These are phyloP conservation scores for Chrysanthemum seticuspe DNA, from an alignment of 129 eudicot genomes.

Conservation along the genomic window DNA sequence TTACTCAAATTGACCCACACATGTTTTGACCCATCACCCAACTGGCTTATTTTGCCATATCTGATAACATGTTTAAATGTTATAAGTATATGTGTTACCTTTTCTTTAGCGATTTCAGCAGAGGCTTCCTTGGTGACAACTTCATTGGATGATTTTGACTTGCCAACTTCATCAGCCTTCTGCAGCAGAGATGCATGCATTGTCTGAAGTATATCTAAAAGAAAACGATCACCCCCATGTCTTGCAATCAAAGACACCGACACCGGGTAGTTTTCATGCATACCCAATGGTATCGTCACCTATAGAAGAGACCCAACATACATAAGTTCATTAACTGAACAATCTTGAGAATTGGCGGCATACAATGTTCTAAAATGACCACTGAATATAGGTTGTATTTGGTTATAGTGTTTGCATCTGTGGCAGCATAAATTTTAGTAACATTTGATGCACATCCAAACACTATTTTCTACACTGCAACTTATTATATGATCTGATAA, in stretches of 20 bases:
- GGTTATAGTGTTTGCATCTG: too few species aligned
- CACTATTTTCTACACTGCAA: too few species aligned
- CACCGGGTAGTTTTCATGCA: conserved; percentile 69
- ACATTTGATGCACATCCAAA: too few species aligned
- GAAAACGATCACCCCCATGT: conserved; percentile 88
- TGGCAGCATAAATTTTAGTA: too few species aligned
- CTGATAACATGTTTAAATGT: background rate
- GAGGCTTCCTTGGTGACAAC: conserved; percentile 58
- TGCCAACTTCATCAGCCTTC: conserved; percentile 51
- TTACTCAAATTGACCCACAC: background rate
- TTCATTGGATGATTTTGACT: conserved; percentile 45
- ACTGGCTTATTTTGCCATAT: too few species aligned
- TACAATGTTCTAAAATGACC: too few species aligned
- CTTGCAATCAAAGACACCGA: conserved; percentile 80
- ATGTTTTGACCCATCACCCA: background rate
- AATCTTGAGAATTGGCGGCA: too few species aligned
- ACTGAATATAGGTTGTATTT: too few species aligned
- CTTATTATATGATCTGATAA: too few species aligned
- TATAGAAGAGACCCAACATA: conserved; percentile 6
- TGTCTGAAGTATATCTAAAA: conserved; percentile 62
- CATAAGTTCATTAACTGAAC: too few species aligned
- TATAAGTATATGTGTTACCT: conserved; percentile 40
- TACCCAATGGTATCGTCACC: conserved; percentile 75
- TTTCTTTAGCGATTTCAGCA: conserved; percentile 93
- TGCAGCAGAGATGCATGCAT: conserved; percentile 59